Evolutionary conservation across 306 rosid genomes (phyloP), one percentile per base, ranked within the genome.

Genomic region (Pueraria montana): DNA sequence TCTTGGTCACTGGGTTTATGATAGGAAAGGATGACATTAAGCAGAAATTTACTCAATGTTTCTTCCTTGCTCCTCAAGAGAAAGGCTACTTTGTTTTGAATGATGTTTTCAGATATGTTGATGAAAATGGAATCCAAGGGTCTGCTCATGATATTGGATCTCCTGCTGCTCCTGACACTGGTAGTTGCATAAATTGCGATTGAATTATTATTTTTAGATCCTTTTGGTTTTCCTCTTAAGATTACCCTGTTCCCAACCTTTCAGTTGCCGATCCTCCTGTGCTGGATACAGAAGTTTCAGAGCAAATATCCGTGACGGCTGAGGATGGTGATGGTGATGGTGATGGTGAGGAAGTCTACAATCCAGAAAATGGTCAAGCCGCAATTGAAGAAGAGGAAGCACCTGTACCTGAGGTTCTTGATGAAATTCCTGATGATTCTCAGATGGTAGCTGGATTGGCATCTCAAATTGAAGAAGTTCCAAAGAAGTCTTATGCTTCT

Each of bases 41-140:
- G 83, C 77, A 81, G 74, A 93, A 90, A 63, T 95, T 95, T 81
- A 82, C 95, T 34, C 97, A 95, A 80, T 88, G 92, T 79, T 95
- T 95, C 84, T 95, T 95, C 86, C 92, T 95, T 83, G 98, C 98
- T 14, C 97, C 97, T 6, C 98, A 95, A 86, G 97, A 95, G 76
- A 90, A 88, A 79, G 98, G 98, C 48, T 95, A 90, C 87, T 95
- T 84, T 86, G 97, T 95, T 56, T 73, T 93, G 87, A 95, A 93
- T 80, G 98, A 95, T 87, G 92, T 88, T 27, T 90, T 95, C 62
- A 90, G 98, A 89, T 91, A 89, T 90, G 92, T 93, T 42, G 91
- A 90, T 40, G 97, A 89, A 43, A 78, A 78, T 76, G 92, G 68
- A 64, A 80, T 23, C 77, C 82, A 81, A 52, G 89, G 26, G 14